phyloP scores from a whole-genome alignment of 2,329 filamentous ascomycete genomes.

The Fusarium hainanense region DNA sequence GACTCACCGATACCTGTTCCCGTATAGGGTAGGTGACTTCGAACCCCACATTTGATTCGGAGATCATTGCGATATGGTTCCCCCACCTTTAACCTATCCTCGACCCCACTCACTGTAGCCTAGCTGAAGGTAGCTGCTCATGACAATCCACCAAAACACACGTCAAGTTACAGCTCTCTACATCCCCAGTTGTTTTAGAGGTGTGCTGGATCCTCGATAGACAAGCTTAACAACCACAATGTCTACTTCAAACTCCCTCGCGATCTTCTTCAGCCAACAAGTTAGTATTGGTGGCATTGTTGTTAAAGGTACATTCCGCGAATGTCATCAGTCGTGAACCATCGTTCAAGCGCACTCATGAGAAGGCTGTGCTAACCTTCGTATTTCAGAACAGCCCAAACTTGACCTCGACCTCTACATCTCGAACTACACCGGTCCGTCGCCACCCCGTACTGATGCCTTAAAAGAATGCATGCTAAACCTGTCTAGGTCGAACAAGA shows the following conservation, averaged over 20 bases:
- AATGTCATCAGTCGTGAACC: constrained; percentile 7
- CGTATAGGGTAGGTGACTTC: neutral
- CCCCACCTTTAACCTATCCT: constrained; percentile 4
- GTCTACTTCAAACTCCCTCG: constrained; percentile 50
- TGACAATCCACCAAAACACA: constrained; percentile 31
- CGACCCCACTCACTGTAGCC: constrained; percentile 33
- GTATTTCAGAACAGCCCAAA: constrained; percentile 75
- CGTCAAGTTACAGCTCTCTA: constrained; percentile 38
- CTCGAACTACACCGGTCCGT: constrained; percentile 83
- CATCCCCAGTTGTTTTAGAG: constrained; percentile 13
- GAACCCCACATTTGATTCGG: neutral
- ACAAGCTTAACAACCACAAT: constrained; percentile 47
- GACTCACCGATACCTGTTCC: neutral
- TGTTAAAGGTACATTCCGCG: constrained; percentile 57
- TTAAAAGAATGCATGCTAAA: constrained; percentile 19
- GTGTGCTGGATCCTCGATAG: neutral
- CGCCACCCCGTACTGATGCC: neutral
- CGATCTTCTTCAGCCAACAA: constrained; percentile 60
- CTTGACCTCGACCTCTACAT: constrained; percentile 94
- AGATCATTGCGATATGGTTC: neutral
- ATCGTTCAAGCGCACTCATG: neutral
- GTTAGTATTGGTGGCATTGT: constrained; percentile 59
- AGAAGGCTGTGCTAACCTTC: constrained; percentile 23
- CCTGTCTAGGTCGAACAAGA: constrained; percentile 75
- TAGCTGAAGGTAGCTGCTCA: constrained; percentile 16